Evolutionary conservation across 1,284 basidiomycete species (phyloP), one percentile per base, ranked within the genome.

Genomic region (Papiliotrema terrestris): DNA sequence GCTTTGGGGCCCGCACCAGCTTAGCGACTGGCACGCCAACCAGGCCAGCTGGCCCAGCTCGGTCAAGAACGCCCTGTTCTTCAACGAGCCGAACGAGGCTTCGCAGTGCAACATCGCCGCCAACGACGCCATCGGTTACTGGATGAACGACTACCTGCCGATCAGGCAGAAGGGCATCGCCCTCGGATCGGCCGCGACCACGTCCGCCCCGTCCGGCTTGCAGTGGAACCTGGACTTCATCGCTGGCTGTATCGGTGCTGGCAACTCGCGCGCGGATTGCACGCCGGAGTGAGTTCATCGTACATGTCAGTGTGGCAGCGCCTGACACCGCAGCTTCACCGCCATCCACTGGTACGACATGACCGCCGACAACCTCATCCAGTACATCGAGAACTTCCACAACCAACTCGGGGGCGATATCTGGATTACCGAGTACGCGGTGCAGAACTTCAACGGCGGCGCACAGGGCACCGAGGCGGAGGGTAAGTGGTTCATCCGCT

Each of bases 151-250:
- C 73, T 81, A 90, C 53, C 56, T 83, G 25, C 85, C 85, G 47
- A 80, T 88, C 59, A 74, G 78, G 52, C 60, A 80, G 29, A 69
- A 72, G 56, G 88, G 88, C 19, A 86, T 85, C 72, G 57, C 65
- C 13, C 78, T 88, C 38, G 75, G 84, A 59, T 80, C 83, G 26
- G 88, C 90, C 25, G 85, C 87, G 23, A 82, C 82, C 56, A 87
- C 88, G 37, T 82, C 83, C 42, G 82, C 81, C 47, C 79, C 82
- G 1, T 68, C 69, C 41, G 89, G 87, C 42, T 75, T 81, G 49
- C 71, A 69, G 2, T 88, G 88, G 89, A 78, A 87, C 71, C 22
- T 78, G 45, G 55, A 80, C 19, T 90, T 90, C 76, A 68, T 85
- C 44, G 54, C 55, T 1, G 75, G 78, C 2, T 87, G 85, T 45